Evolutionary conservation across 2,329 filamentous ascomycete species (phyloP).

Genomic region (Xylariaceae sp.): DNA sequence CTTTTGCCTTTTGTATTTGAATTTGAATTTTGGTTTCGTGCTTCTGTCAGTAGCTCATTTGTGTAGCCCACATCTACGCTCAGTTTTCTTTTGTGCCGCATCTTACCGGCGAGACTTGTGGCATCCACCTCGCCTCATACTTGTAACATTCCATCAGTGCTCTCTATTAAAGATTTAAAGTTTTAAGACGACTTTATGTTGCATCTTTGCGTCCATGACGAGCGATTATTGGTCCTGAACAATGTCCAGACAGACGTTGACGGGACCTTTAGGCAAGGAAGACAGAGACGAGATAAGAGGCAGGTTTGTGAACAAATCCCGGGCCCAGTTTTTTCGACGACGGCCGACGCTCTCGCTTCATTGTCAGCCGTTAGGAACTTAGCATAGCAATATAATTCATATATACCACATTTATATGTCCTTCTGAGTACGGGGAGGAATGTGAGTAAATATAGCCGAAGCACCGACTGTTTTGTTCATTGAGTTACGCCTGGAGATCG

Average conservation of each 20-base stretch:
- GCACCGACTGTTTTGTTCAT: no score
- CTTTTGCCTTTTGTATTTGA: background rate
- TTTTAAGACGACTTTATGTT: conserved; percentile 8
- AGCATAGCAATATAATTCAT: no score
- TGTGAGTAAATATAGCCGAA: no score
- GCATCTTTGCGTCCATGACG: conserved; percentile 17
- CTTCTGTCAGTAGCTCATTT: background rate
- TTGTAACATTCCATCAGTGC: background rate
- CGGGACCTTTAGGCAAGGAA: background rate
- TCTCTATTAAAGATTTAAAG: background rate
- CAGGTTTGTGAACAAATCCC: background rate
- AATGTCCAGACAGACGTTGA: conserved; percentile 11
- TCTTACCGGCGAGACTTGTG: background rate
- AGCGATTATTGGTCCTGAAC: conserved; percentile 22
- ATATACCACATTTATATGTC: no score
- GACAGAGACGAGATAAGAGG: conserved; percentile 2
- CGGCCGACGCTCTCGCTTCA: background rate
- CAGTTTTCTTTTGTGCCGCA: conserved; percentile 8
- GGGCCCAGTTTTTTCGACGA: no score
- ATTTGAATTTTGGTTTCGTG: no score
- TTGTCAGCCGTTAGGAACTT: background rate
- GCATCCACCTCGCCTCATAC: conserved; percentile 1
- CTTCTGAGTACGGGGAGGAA: no score
- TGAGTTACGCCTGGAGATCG: no score
- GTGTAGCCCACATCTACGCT: background rate